Conservation (phyloP, 495 filamentous ascomycete genomes). For the Xylaria venustula region DNA sequence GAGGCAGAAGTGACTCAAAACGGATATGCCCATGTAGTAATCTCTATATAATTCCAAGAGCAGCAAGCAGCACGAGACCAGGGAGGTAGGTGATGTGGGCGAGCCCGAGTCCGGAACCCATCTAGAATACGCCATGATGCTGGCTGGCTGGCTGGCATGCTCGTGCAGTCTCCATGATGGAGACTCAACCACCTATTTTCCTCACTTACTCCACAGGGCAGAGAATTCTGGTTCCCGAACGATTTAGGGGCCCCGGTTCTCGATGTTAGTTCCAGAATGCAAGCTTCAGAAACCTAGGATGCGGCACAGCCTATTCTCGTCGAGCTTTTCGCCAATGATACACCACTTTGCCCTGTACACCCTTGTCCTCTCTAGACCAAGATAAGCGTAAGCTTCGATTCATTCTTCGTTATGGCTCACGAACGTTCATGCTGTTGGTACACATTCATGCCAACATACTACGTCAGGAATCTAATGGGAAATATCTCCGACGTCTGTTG, state of each 20-base stretch:
- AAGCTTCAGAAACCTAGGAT: not conserved
- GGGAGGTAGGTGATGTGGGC: not conserved
- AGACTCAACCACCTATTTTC: not conserved
- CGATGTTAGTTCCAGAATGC: not conserved
- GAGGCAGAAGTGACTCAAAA: not conserved
- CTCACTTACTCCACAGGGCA: slow-evolving; percentile 6
- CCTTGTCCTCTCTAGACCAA: slow-evolving; percentile 4
- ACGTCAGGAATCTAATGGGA: not conserved
- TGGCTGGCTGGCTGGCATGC: not conserved
- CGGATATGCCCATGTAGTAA: not conserved
- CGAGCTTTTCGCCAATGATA: not conserved
- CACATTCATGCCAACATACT: not conserved
- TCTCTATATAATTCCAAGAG: slow-evolving; percentile 1
- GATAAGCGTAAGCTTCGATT: not conserved
- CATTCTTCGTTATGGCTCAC: not conserved
- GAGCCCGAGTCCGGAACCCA: not conserved
- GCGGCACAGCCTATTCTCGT: not conserved
- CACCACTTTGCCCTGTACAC: not conserved
- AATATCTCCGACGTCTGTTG: not conserved
- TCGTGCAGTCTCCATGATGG: not conserved
- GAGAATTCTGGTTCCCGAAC: not conserved
- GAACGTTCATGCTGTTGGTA: not conserved
- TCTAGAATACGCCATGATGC: not conserved
- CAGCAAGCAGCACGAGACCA: too few relatives aligned
- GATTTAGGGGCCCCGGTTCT: not conserved